phyloP scores from a whole-genome alignment of 345 rosid species.

The Ceriops tagal region DNA sequence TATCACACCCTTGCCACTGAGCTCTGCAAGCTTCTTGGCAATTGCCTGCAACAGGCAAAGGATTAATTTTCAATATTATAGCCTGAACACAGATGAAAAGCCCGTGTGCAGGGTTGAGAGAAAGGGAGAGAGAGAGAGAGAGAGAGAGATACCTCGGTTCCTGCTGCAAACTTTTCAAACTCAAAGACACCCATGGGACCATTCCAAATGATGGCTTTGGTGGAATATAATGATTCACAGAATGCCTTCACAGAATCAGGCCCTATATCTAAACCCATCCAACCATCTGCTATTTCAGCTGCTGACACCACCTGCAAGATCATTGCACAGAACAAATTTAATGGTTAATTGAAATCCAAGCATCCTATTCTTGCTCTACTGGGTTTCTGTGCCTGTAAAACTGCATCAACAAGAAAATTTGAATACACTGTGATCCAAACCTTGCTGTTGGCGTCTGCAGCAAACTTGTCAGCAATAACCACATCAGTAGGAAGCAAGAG shows the following conservation, averaged over 20 bases:
- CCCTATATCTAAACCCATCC: slow-evolving; percentile 97
- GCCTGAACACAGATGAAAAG: not conserved
- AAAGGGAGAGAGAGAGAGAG: too few species aligned
- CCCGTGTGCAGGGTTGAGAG: not conserved
- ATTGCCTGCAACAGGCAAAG: slow-evolving; percentile 48
- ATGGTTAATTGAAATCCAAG: too few species aligned
- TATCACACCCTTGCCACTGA: slow-evolving; percentile 79
- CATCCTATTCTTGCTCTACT: too few species aligned
- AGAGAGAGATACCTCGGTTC: slow-evolving; percentile 62
- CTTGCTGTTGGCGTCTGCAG: slow-evolving; percentile 90
- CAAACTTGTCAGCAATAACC: slow-evolving; percentile 83
- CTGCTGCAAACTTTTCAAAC: slow-evolving; percentile 81
- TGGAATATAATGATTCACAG: slow-evolving; percentile 56
- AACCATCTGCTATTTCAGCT: slow-evolving; percentile 72
- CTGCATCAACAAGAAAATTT: not conserved
- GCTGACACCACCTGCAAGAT: slow-evolving; percentile 69
- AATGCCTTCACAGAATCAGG: slow-evolving; percentile 77
- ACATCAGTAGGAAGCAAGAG: slow-evolving; percentile 79
- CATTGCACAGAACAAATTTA: slow-evolving; percentile 1
- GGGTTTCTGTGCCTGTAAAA: too few species aligned
- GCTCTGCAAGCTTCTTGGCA: slow-evolving; percentile 84
- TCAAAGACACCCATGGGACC: slow-evolving; percentile 99
- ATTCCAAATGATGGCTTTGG: slow-evolving; percentile 87
- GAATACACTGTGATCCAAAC: slow-evolving; percentile 25
- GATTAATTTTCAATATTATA: not conserved